Evolutionary conservation across 148 eudicot genomes (phyloP), one percentile per base, ranked within the genome.

Genomic region (Hydrangea macrophylla): DNA sequence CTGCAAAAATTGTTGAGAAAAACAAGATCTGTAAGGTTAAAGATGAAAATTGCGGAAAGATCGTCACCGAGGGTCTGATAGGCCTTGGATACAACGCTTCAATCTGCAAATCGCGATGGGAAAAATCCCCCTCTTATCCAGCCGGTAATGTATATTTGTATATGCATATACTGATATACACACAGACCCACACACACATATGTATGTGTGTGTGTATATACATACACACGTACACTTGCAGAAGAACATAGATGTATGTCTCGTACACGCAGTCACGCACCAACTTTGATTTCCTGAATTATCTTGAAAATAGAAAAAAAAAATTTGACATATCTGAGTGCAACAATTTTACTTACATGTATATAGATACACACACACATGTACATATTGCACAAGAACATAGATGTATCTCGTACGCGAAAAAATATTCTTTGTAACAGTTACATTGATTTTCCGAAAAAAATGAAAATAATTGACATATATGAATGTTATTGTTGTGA

Each of bases 91-190:
- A 85, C 59, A 81, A 86, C 39, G 89, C 90, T 58, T 83, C 95
- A 15, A 77, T 90, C 65, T 93, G 98, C 75, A 93, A 86, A 78
- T 88, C 96, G 1, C 76, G 79, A 35, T 93, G 98, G 98, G 98
- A 86, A 42, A 88, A 88, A 77, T 76, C 89, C 25, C 73, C 89
- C 31, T 75, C 92, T 8, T 76, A 81, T 76, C 96, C 96, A 17
- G 89, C 98, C 30, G 98, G 98, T 93, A 85, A 45, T 8, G 18
- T 57, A 56, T 54, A 9, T 18, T 32, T 2, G 1, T 22, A 17
- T 56, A 0, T 68, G 2, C 6, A 12, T 13, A 12, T 11, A 12
- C 6, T 1, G 2, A 12, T 42, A 12, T 42, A 12, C 17, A 42
- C 17, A 42, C 17, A 42, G 2, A 42, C 6, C 1, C 6, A 42